Evolutionary conservation across 2,329 filamentous ascomycete genomes (phyloP).

Genomic region (Paecilomyces variotii): DNA sequence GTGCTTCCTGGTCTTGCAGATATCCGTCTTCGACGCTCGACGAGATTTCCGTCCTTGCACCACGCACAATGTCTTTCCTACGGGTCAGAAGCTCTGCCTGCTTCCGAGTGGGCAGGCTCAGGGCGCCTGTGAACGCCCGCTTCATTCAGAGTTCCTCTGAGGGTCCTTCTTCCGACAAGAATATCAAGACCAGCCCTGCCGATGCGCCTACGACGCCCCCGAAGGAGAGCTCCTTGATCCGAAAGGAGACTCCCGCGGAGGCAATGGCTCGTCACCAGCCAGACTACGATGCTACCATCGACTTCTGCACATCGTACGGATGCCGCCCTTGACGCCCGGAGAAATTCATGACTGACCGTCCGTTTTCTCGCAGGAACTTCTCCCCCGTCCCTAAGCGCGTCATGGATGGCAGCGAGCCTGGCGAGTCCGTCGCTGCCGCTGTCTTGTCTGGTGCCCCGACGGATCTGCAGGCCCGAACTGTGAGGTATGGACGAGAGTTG

Average conservation of each 20-base stretch:
- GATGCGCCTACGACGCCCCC: conserved; percentile 35
- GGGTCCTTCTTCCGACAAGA: conserved; percentile 40
- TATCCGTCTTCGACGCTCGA: conserved; percentile 23
- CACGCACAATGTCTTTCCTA: conserved; percentile 56
- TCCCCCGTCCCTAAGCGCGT: conserved; percentile 84
- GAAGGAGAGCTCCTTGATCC: conserved; percentile 40
- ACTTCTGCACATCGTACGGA: conserved; percentile 84
- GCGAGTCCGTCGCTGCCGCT: conserved; percentile 66
- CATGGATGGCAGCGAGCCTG: conserved; percentile 83
- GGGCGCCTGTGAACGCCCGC: conserved; percentile 27
- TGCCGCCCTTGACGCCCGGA: conserved; percentile 1
- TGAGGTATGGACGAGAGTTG: conserved; percentile 57
- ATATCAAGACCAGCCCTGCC: conserved; percentile 36
- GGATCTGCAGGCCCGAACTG: conserved; percentile 87
- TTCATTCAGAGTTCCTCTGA: conserved; percentile 36
- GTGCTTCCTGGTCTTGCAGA: conserved; percentile 20
- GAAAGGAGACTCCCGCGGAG: conserved; percentile 42
- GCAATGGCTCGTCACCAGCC: conserved; percentile 59
- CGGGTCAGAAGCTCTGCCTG: conserved; percentile 41
- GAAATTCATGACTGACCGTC: conserved; percentile 17
- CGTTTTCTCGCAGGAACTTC: conserved; percentile 56
- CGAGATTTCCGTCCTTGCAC: conserved; percentile 6
- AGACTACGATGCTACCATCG: conserved; percentile 71
- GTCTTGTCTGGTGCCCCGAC: conserved; percentile 85
- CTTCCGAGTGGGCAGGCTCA: conserved; percentile 23